Percentiles rank a stretch among this genome's conserved stretches.
Evolutionary conservation across 208 protist species (phyloP).

Genomic region (Leptomonas seymouri): DNA sequence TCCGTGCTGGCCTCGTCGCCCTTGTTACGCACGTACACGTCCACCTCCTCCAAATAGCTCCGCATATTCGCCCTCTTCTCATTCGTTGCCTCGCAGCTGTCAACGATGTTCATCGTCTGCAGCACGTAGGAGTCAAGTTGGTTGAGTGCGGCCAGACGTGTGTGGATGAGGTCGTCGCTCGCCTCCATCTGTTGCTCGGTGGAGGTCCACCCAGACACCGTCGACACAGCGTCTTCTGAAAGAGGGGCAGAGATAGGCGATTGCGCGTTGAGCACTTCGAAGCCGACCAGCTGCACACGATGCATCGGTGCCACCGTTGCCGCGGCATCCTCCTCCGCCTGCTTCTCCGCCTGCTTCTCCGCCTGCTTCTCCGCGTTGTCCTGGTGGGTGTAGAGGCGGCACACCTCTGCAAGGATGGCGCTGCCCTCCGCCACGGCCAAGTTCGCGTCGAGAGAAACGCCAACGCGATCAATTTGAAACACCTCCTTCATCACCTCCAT

Average conservation of each 20-base stretch:
- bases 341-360: constrained; percentile 19
- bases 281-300: constrained; percentile 39
- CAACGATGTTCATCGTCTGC: constrained; percentile 46
- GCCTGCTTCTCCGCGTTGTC: constrained; percentile 20
- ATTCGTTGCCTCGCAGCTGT: constrained; percentile 30
- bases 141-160: constrained; percentile 58
- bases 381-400: not conserved
- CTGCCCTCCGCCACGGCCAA: constrained; percentile 67
- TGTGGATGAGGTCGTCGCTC: constrained; percentile 49
- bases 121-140: constrained; percentile 64
- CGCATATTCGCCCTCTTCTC: constrained; percentile 32
- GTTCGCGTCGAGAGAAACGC: constrained; percentile 66
- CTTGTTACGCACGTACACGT: constrained; percentile 51
- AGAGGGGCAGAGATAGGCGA: constrained; percentile 25
- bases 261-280: constrained; percentile 31
- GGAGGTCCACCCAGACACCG: constrained; percentile 35
- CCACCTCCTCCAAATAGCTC: constrained; percentile 34
- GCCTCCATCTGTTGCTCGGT: constrained; percentile 43
- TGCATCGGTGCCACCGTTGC: constrained; percentile 31
- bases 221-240: constrained; percentile 23
- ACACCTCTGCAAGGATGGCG: constrained; percentile 55
- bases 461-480: constrained; percentile 44
- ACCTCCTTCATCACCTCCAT: constrained; percentile 45
- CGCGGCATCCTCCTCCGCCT: constrained; percentile 1
- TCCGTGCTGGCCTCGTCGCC: constrained; percentile 35